phyloP scores from a whole-genome alignment of 805 yeast species.

The Candida cerambycidarum region DNA sequence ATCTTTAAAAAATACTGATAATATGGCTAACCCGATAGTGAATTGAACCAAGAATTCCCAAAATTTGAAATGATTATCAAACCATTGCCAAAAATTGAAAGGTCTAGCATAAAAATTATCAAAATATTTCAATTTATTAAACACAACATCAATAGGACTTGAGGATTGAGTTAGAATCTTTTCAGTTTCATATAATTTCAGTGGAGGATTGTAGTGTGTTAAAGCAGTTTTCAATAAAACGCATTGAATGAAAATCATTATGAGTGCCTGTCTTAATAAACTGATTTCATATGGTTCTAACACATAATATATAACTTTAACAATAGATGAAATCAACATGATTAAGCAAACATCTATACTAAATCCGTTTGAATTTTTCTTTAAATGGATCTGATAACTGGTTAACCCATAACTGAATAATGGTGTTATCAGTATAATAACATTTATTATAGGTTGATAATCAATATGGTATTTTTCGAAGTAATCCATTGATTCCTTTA shows the following conservation, averaged over 20 bases:
- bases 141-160: slow-evolving; percentile 10
- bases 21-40: slow-evolving; percentile 35
- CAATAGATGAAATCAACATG: slow-evolving; percentile 74
- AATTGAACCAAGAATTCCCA: slow-evolving; percentile 63
- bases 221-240: slow-evolving; percentile 64
- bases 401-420: slow-evolving; percentile 86
- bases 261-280: slow-evolving; percentile 70
- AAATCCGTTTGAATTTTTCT: slow-evolving; percentile 72
- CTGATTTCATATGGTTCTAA: slow-evolving; percentile 82
- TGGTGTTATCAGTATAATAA: slow-evolving; percentile 78
- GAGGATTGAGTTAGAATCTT: slow-evolving; percentile 23
- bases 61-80: slow-evolving; percentile 45
- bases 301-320: slow-evolving; percentile 74
- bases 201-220: slow-evolving; percentile 46
- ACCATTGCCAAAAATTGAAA: slow-evolving; percentile 85
- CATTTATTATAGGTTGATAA: slow-evolving; percentile 43
- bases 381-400: slow-evolving; percentile 61
- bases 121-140: slow-evolving; percentile 51
- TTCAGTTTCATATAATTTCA: slow-evolving; percentile 29
- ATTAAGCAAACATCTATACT: slow-evolving; percentile 92
- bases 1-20: slow-evolving; percentile 41
- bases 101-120: slow-evolving; percentile 65
- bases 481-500: slow-evolving; percentile 1
- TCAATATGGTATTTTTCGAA: slow-evolving; percentile 34
- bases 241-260: slow-evolving; percentile 82